Conservation (phyloP, 140 eudicot species). For the Flaveria floridana region DNA sequence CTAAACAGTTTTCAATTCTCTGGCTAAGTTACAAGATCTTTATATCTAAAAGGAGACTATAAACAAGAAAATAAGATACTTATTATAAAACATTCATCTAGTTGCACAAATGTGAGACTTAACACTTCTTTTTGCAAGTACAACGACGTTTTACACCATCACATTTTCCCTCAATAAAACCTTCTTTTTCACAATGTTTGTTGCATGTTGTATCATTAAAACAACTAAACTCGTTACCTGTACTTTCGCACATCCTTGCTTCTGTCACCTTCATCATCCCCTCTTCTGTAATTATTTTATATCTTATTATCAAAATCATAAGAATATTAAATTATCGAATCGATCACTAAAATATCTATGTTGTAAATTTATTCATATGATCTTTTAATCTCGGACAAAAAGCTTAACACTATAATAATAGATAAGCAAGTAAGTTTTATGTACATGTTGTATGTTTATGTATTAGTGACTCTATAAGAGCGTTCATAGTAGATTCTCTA, state of each 20-base stretch:
- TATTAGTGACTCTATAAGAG: no score
- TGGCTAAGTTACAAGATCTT: no score
- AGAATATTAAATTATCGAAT: background rate
- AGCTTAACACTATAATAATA: no score
- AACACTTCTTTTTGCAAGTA: constrained; percentile 31
- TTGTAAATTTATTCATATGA: no score
- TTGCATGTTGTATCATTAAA: background rate
- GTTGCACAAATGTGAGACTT: background rate
- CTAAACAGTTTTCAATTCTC: no score
- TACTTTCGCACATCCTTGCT: constrained; percentile 35
- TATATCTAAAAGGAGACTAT: no score
- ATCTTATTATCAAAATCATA: background rate
- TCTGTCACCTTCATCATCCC: constrained; percentile 29
- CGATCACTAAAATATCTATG: no score
- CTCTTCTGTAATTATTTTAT: constrained; percentile 20
- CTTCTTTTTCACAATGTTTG: constrained; percentile 19
- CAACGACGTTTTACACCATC: constrained; percentile 31
- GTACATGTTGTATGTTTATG: no score
- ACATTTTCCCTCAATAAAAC: constrained; percentile 32
- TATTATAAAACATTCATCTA: background rate
- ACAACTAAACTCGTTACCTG: constrained; percentile 1
- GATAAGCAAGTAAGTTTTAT: no score
- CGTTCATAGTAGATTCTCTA: no score
- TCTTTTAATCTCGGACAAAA: no score
- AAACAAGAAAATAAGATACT: background rate